Base-by-base conservation (phyloP, 192 early-diverging fungal species). In the Gonapodya prolifera region DNA sequence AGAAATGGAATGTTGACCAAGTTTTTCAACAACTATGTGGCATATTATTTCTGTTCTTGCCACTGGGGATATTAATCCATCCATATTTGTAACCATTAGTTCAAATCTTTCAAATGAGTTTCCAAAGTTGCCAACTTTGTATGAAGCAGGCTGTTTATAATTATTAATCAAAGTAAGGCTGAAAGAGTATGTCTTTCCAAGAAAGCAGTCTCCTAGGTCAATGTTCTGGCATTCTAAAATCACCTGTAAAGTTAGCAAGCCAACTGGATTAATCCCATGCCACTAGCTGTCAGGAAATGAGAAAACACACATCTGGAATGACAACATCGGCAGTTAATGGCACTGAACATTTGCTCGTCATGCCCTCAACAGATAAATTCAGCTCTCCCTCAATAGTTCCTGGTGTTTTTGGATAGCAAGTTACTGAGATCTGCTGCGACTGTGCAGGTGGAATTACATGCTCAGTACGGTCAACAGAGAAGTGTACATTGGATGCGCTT, bases 181-280 rank as follows among this genome's bases (percentile, higher is more conserved):
- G 23, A 35, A 35, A 32, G 76, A 34, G 78, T 90, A 89, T 0
- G 77, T 70, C 73, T 87, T 81, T 45, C 79, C 77, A 29, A 89
- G 75, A 79, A 82, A 90, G 79, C 86, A 89, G 69, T 89, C 84
- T 33, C 78, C 80, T 45, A 81, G 85, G 34, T 90, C 82, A 18
- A 86, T 69, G 2, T 80, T 13, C 0, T 81, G 79, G 28, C 82
- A 79, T 1, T 79, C 34, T 1, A 89, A 35, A 2, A 69, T 69
- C 34, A 89, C 81, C 82, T 87, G 77, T 0, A 75, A 82, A 29
- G 34, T 69, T 2, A 23, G 8, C 23, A 23, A 16, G 45, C 45
- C 23, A 8, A 61, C 45, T 16, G 45, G 23, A 33, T 0, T 45
- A 34, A 30, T 33, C 36, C 16, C 1, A 45, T 17, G 61, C n/a